Conservation (phyloP, 805 yeast genomes). For the Aciculoconidium aculeatum region DNA sequence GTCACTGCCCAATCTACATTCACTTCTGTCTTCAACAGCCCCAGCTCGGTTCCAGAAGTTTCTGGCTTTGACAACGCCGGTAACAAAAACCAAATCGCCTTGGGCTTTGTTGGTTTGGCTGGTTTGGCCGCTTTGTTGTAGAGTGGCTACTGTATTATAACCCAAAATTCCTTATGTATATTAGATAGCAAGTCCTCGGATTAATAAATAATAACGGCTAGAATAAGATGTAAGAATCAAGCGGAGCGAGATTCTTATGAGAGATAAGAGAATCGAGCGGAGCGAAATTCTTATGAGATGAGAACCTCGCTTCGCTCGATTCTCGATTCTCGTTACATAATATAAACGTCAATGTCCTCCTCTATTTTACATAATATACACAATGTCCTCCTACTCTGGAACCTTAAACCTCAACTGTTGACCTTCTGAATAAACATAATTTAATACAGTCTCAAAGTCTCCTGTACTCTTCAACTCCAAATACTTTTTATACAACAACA, state of each 20-base stretch:
- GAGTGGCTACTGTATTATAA: constrained; percentile 9
- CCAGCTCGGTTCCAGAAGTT: constrained; percentile 17
- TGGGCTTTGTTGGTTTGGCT: constrained; percentile 36
- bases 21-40: constrained; percentile 24
- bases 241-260: no score
- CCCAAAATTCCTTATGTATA: background rate
- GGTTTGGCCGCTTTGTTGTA: constrained; percentile 37
- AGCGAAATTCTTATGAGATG: no score
- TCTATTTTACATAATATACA: constrained; percentile 2
- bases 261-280: no score
- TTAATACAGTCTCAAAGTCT: constrained; percentile 54
- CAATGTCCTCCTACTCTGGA: constrained; percentile 28
- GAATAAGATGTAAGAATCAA: no score
- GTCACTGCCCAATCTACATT: constrained; percentile 31
- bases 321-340: no score
- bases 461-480: constrained; percentile 54
- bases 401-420: constrained; percentile 48
- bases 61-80: constrained; percentile 28
- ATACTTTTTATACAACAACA: constrained; percentile 68
- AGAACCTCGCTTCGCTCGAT: no score
- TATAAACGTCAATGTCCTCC: no score
- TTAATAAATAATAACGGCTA: no score
- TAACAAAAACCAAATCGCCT: constrained; percentile 19
- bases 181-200: background rate
- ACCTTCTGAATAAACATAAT: constrained; percentile 69